These are phyloP conservation scores for Eruca vesicaria DNA, from an alignment of 441 rosid species.

Conservation along the genomic window DNA sequence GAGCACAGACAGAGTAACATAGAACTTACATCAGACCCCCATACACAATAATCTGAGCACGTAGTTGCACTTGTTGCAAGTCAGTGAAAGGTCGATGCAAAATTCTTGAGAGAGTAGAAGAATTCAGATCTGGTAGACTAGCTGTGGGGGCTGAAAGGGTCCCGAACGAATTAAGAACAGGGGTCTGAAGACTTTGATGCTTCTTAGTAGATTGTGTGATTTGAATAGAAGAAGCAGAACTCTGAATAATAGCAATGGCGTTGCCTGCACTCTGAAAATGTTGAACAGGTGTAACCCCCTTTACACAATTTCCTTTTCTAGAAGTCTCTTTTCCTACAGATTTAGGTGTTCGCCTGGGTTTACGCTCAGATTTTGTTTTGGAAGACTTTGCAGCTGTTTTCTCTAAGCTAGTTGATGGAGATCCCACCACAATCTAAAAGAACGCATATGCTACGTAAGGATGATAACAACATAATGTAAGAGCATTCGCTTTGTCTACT, in stretches of 20 bases:
- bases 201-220: slow-evolving; percentile 59
- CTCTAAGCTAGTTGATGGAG: slow-evolving; percentile 56
- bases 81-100: slow-evolving; percentile 96
- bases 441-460: slow-evolving; percentile 23
- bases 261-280: slow-evolving; percentile 53
- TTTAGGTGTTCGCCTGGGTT: slow-evolving; percentile 74
- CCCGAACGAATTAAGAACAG: slow-evolving; percentile 51
- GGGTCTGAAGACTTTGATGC: slow-evolving; percentile 52
- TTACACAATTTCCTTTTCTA: slow-evolving; percentile 52
- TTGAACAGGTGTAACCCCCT: slow-evolving; percentile 46
- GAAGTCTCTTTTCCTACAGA: slow-evolving; percentile 58
- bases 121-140: slow-evolving; percentile 72
- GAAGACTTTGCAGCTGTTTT: slow-evolving; percentile 46
- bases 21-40: slow-evolving; percentile 89
- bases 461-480: background rate
- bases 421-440: slow-evolving; percentile 54
- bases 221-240: slow-evolving; percentile 49
- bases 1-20: slow-evolving; percentile 1
- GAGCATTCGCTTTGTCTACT: slow-evolving; percentile 20
- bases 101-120: slow-evolving; percentile 51
- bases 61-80: slow-evolving; percentile 97
- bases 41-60: slow-evolving; percentile 98
- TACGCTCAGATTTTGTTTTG: slow-evolving; percentile 70
- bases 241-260: slow-evolving; percentile 40
- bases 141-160: slow-evolving; percentile 50